Percentiles rank a stretch among this genome's conserved stretches.
Evolutionary conservation across 2,329 filamentous ascomycete species (phyloP).

Genomic region (Colletotrichum australisinense): DNA sequence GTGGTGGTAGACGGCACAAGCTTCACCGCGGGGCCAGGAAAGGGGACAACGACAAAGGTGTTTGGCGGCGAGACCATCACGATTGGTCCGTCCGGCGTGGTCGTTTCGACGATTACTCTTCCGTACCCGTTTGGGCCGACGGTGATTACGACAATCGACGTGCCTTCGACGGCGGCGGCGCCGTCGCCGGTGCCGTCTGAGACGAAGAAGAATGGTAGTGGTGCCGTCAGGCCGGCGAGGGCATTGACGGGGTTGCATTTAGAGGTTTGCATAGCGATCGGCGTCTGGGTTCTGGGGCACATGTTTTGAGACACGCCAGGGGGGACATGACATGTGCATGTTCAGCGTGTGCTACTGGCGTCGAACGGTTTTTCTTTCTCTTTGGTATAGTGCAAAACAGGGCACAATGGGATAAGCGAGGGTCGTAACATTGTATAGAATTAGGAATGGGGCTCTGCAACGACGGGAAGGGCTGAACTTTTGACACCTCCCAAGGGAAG

Average conservation of each 20-base stretch:
- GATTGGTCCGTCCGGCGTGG: slow-evolving; percentile 62
- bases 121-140: slow-evolving; percentile 58
- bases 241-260: slow-evolving; percentile 35
- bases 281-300: slow-evolving; percentile 48
- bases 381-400: neutral
- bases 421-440: neutral
- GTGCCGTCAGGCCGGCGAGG: slow-evolving; percentile 7
- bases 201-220: slow-evolving; percentile 21
- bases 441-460: slow-evolving; percentile 20
- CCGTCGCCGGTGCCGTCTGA: slow-evolving; percentile 30
- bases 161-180: slow-evolving; percentile 42
- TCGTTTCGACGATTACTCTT: slow-evolving; percentile 57
- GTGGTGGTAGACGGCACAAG: slow-evolving; percentile 62
- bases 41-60: slow-evolving; percentile 53
- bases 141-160: slow-evolving; percentile 53
- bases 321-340: slow-evolving; percentile 18
- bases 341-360: neutral
- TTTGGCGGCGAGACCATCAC: slow-evolving; percentile 63
- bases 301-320: slow-evolving; percentile 23
- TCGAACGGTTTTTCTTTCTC: neutral
- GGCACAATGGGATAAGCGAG: neutral
- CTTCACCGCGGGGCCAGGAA: slow-evolving; percentile 61
- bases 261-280: slow-evolving; percentile 52
- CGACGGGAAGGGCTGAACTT: slow-evolving; percentile 5
- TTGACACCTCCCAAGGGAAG: neutral